phyloP scores from a whole-genome alignment of 176 grass and related monocot genomes.

The Hordeum marinum region DNA sequence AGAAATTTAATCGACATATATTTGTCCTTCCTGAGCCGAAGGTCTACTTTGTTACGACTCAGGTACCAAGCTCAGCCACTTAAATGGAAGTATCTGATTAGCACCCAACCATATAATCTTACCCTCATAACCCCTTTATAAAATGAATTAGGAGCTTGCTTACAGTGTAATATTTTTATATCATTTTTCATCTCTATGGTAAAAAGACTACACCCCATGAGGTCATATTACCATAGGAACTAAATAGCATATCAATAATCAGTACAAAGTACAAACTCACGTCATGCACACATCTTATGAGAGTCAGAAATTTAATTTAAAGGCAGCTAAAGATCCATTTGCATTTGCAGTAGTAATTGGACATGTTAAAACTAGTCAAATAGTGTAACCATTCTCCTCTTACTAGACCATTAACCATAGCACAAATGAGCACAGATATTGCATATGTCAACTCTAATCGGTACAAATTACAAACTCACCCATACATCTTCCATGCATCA shows the following conservation, averaged over 20 bases:
- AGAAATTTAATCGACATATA: background rate
- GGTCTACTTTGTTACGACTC: background rate
- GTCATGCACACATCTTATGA: background rate
- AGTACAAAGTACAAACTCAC: background rate
- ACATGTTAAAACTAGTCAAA: constrained; percentile 4
- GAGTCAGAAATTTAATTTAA: background rate
- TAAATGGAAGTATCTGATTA: background rate
- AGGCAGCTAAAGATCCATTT: background rate
- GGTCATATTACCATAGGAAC: background rate
- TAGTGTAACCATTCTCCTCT: constrained; percentile 1
- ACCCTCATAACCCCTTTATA: background rate
- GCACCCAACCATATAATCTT: background rate
- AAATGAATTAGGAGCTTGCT: background rate
- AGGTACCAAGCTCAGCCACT: background rate
- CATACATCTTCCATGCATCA: background rate
- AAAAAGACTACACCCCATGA: background rate
- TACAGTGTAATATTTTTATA: background rate
- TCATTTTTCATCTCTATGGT: background rate
- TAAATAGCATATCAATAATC: background rate
- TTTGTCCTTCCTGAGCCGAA: background rate
- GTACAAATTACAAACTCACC: background rate
- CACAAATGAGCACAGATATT: background rate
- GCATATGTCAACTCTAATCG: background rate
- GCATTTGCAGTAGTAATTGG: background rate
- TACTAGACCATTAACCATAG: background rate